Percentiles rank a stretch among this genome's conserved stretches.
Evolutionary conservation across 331 rosid genomes (phyloP).

Genomic region (Telfairia occidentalis): DNA sequence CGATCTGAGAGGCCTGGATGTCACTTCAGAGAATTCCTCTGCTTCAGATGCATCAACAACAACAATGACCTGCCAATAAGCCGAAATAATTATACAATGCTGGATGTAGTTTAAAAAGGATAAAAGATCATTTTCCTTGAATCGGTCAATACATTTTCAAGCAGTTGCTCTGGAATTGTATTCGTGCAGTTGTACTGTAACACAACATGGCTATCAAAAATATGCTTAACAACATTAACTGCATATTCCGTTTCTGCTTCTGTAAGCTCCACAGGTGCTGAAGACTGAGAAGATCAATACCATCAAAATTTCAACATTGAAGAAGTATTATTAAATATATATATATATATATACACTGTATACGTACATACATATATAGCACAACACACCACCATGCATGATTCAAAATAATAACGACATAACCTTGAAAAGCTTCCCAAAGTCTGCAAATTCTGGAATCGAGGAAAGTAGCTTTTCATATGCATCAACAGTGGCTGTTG

Average conservation of each 20-base stretch:
- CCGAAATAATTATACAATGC: background rate
- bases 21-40: slow-evolving; percentile 66
- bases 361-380: background rate
- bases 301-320: background rate
- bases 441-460: slow-evolving; percentile 57
- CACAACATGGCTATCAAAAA: slow-evolving; percentile 77
- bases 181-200: slow-evolving; percentile 97
- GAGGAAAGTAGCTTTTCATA: slow-evolving; percentile 70
- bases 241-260: slow-evolving; percentile 98
- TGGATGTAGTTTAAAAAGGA: slow-evolving; percentile 1
- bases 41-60: slow-evolving; percentile 87
- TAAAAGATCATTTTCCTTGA: slow-evolving; percentile 3
- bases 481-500: slow-evolving; percentile 65
- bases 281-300: slow-evolving; percentile 48
- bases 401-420: slow-evolving; percentile 14
- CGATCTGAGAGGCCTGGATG: slow-evolving; percentile 72
- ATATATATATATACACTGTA: background rate
- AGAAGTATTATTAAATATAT: background rate
- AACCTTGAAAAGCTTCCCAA: slow-evolving; percentile 95
- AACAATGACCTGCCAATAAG: slow-evolving; percentile 62
- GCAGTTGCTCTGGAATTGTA: slow-evolving; percentile 89
- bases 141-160: slow-evolving; percentile 63
- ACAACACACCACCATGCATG: slow-evolving; percentile 9
- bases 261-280: slow-evolving; percentile 92
- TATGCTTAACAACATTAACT: slow-evolving; percentile 89